These are phyloP conservation scores for Pterocarpus macrocarpus DNA, from an alignment of 306 rosid genomes.

Conservation along the genomic window DNA sequence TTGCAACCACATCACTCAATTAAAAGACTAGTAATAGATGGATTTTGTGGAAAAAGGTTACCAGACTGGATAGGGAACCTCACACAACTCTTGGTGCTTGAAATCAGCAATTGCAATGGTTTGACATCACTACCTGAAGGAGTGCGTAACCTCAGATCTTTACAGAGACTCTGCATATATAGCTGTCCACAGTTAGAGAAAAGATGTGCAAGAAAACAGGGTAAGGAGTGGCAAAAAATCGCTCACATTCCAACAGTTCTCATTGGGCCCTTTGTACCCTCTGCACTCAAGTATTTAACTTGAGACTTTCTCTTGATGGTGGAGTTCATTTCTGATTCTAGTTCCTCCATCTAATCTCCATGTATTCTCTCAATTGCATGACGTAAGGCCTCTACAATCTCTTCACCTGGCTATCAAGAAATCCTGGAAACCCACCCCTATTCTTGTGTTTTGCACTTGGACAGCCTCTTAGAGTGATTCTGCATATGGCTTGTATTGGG, in stretches of 20 bases:
- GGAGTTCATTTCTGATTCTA: constrained; percentile 3
- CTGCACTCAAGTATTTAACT: constrained; percentile 6
- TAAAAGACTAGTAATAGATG: background rate
- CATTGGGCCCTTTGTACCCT: constrained; percentile 1
- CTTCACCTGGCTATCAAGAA: background rate
- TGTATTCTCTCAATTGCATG: background rate
- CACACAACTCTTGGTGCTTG: constrained; percentile 23
- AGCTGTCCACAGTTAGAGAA: background rate
- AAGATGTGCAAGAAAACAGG: constrained; percentile 8
- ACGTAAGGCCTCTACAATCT: background rate
- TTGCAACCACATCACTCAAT: constrained; percentile 47
- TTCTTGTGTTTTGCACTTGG: constrained; percentile 13
- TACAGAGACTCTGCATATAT: constrained; percentile 11
- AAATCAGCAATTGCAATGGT: background rate
- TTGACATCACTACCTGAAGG: constrained; percentile 40
- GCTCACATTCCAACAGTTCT: constrained; percentile 30
- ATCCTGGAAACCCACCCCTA: background rate
- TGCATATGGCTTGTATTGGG: background rate
- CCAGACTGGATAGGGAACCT: constrained; percentile 48
- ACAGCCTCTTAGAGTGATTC: background rate
- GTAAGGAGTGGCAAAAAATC: constrained; percentile 35
- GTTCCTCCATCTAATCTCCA: background rate
- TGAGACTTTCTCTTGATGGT: constrained; percentile 13
- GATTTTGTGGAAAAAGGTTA: constrained; percentile 40
- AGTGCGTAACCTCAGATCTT: background rate